phyloP scores from a whole-genome alignment of 2,329 filamentous ascomycete genomes.

The Pezicula neosporulosa region DNA sequence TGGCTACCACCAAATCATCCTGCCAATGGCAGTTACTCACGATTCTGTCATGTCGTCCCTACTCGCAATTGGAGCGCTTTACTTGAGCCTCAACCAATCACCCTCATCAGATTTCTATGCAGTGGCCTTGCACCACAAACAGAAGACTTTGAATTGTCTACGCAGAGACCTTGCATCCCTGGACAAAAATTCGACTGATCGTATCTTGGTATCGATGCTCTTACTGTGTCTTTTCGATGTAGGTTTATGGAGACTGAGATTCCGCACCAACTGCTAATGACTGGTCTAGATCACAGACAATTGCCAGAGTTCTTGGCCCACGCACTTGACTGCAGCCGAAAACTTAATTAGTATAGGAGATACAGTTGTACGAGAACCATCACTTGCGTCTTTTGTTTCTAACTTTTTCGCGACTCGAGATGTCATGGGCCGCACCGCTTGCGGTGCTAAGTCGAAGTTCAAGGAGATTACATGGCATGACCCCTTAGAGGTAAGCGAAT shows the following conservation, averaged over 20 bases:
- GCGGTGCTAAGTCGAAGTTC: conserved; percentile 11
- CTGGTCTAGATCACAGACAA: conserved; percentile 7
- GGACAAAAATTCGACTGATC: no score
- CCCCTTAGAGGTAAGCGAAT: conserved; percentile 5
- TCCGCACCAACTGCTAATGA: no score
- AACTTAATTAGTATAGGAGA: conserved; percentile 1
- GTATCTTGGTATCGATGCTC: no score
- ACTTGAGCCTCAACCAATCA: no score
- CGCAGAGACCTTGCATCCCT: no score
- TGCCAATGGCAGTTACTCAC: no score
- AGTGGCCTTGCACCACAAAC: no score
- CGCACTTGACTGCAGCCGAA: conserved; percentile 10
- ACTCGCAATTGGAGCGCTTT: no score
- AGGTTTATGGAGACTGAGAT: neutral
- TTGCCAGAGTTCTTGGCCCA: conserved; percentile 11
- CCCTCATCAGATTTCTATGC: no score
- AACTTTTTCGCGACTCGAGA: conserved; percentile 13
- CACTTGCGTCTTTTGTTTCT: conserved; percentile 9
- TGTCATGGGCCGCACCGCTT: conserved; percentile 13
- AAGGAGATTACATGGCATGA: conserved; percentile 7
- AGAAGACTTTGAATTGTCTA: no score
- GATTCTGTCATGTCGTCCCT: no score
- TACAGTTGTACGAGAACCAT: conserved; percentile 2
- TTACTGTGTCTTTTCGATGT: conserved; percentile 11
- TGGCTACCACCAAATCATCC: no score